Base-by-base conservation (phyloP, 306 rosid species). In the Quercus agrifolia region DNA sequence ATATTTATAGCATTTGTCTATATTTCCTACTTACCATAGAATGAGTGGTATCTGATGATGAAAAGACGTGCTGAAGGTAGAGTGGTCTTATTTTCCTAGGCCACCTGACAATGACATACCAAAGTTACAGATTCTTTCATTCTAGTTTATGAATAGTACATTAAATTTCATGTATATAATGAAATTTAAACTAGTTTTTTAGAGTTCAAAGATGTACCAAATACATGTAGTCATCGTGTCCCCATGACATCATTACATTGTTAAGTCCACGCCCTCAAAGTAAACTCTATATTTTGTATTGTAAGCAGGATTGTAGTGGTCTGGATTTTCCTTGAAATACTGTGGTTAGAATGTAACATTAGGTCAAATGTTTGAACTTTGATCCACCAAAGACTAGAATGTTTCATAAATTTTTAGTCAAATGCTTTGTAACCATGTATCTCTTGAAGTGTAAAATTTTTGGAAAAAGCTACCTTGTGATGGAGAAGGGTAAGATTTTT, bases 221-320 rank as follows among this genome's bases (percentile, higher is more conserved):
- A 62, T 91, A 91, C 98, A 93, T 91, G 79, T 93, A 93, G 71
- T 93, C 98, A 75, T 90, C 93, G 28, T 93, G 95, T 56, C 97
- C 98, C 97, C 95, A 93, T n/a, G 98, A 93, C 97, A 91, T 91
- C 89, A 91, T 33, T 13, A 91, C 93, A 33, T 89, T 91, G 86
- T 87, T 64, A 25, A 93, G 96, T 57, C 98, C 96, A 79, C 93
- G 86, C 84, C 86, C 77, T 88, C 87, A 0, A 88, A 80, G 86
- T 93, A 93, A 73, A 85, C 87, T 23, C 98, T 94, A 81, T 71
- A 82, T 78, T 78, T 87, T 49, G 94, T 88, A 78, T 88, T 88
- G 86, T 84, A 87, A 31, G 86, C 74, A 67, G 91, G 79, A 73
- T 86, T 80, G 74, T 83, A 25, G 61, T 80, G 78, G 78, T 91